Evolutionary conservation across 164 flowering plant species (phyloP).

Genomic region (Magnolia officinalis): DNA sequence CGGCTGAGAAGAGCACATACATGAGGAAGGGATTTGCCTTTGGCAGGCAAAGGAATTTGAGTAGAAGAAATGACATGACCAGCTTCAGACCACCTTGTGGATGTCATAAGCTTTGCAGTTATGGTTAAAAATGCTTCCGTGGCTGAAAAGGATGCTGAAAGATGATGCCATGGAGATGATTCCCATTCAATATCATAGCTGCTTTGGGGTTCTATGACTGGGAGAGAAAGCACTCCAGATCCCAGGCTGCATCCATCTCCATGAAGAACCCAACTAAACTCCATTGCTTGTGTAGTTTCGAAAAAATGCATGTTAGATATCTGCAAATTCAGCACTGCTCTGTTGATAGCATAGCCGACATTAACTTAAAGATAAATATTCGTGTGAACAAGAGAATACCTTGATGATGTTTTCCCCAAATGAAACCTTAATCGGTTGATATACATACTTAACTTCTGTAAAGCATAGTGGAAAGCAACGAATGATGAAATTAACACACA

Average conservation of each 20-base stretch:
- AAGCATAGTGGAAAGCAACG: constrained; percentile 11
- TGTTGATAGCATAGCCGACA: not conserved
- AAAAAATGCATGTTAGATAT: constrained; percentile 59
- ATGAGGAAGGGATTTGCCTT: constrained; percentile 30
- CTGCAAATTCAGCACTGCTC: constrained; percentile 37
- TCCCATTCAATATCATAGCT: constrained; percentile 50
- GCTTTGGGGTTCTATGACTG: constrained; percentile 60
- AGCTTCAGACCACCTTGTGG: constrained; percentile 77
- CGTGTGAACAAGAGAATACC: constrained; percentile 38
- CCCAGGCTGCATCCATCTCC: constrained; percentile 84
- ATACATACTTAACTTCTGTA: constrained; percentile 86
- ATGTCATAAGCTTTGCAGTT: constrained; percentile 42
- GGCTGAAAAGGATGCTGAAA: constrained; percentile 51
- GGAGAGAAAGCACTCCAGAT: constrained; percentile 57
- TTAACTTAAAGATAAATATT: not conserved
- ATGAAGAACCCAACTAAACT: constrained; percentile 57
- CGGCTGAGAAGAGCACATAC: not conserved
- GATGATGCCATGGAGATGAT: constrained; percentile 69
- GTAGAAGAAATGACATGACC: constrained; percentile 76
- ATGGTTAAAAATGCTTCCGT: constrained; percentile 67
- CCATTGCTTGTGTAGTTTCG: constrained; percentile 55
- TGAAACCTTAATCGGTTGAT: constrained; percentile 82
- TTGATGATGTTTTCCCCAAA: constrained; percentile 40
- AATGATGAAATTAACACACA: not conserved
- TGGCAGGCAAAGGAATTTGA: constrained; percentile 65